phyloP scores from a whole-genome alignment of 345 rosid genomes.

The Dovyalis caffra region DNA sequence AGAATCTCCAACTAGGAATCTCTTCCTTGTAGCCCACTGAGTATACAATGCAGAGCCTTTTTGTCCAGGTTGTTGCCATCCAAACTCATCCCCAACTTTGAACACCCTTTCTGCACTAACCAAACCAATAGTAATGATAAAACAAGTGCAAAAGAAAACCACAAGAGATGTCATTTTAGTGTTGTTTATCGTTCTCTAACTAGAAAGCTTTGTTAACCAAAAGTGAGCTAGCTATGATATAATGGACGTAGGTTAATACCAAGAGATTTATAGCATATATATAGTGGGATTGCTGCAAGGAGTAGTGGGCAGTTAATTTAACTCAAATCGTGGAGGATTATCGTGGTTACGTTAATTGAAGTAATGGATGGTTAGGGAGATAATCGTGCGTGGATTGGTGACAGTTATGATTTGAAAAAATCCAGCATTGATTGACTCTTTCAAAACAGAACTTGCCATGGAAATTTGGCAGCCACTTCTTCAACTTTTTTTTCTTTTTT shows the following conservation, averaged over 20 bases:
- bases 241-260: background rate
- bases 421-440: background rate
- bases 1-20: constrained; percentile 68
- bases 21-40: constrained; percentile 60
- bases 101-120: constrained; percentile 42
- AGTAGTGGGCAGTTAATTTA: constrained; percentile 20
- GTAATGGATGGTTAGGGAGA: background rate
- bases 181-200: background rate
- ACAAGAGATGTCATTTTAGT: constrained; percentile 1
- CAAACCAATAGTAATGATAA: constrained; percentile 7
- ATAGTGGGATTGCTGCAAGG: background rate
- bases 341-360: constrained; percentile 1
- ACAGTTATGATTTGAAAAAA: background rate
- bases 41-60: constrained; percentile 43
- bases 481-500: no score
- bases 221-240: background rate
- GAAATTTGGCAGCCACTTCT: background rate
- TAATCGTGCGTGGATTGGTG: constrained; percentile 4
- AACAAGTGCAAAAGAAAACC: constrained; percentile 10
- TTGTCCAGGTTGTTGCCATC: constrained; percentile 59
- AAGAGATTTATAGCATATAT: no score
- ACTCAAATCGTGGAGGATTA: constrained; percentile 5
- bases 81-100: constrained; percentile 58
- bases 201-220: background rate
- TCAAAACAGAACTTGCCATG: background rate